phyloP scores from a whole-genome alignment of 768 basidiomycete species.

The Amanita pallidorosea region DNA sequence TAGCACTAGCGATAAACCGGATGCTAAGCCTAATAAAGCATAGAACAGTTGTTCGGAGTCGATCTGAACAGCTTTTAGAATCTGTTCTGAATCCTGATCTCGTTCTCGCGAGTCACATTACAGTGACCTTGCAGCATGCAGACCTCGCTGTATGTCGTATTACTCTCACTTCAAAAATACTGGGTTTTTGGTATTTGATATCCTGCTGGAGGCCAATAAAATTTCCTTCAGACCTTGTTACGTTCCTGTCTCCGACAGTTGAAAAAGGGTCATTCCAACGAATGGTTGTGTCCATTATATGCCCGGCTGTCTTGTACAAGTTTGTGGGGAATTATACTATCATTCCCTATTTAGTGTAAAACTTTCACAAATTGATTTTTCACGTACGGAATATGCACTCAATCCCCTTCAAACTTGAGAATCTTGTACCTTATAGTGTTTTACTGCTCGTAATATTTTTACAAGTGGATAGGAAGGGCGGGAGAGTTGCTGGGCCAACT shows the following conservation, averaged over 20 bases:
- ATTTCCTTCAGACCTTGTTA: constrained; percentile 35
- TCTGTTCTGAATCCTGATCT: constrained; percentile 30
- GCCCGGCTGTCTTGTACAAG: too few relatives aligned
- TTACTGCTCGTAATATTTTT: too few relatives aligned
- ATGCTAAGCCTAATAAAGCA: constrained; percentile 16
- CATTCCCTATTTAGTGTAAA: too few relatives aligned
- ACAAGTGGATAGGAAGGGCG: too few relatives aligned
- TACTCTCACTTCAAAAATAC: not conserved
- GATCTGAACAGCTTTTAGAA: constrained; percentile 15
- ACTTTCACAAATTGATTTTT: too few relatives aligned
- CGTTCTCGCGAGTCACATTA: constrained; percentile 20
- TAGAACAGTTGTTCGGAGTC: constrained; percentile 24
- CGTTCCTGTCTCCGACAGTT: constrained; percentile 29
- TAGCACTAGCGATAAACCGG: constrained; percentile 23
- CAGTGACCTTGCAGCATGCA: constrained; percentile 25
- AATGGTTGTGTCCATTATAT: constrained; percentile 34
- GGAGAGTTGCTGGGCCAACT: too few relatives aligned
- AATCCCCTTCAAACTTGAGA: too few relatives aligned
- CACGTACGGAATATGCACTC: too few relatives aligned
- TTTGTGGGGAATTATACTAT: too few relatives aligned
- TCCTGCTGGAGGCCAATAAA: constrained; percentile 39
- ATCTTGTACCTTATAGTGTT: too few relatives aligned
- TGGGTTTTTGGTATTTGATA: constrained; percentile 31
- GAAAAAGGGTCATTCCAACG: constrained; percentile 24
- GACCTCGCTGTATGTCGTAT: constrained; percentile 20